phyloP scores from a whole-genome alignment of 1,284 basidiomycete species.

The Trametes versicolor region DNA sequence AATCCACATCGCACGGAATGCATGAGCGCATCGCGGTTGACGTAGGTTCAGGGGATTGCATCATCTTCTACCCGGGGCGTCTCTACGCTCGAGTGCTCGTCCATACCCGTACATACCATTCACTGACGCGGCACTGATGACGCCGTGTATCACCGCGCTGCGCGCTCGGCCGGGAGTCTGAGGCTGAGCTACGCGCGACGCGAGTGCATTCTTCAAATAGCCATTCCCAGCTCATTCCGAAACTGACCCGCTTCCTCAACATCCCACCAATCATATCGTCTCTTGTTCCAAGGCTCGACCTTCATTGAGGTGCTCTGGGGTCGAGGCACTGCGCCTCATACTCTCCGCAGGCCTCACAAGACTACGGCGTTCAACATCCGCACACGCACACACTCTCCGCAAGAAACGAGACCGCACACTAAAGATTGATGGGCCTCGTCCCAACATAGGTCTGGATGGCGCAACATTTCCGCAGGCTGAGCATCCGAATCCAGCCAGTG shows the following conservation, averaged over 20 bases:
- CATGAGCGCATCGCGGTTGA: neutral
- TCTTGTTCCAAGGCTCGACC: constrained; percentile 7
- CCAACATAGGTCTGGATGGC: constrained; percentile 21
- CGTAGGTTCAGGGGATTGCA: constrained; percentile 3
- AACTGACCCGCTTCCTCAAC: neutral
- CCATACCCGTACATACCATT: neutral
- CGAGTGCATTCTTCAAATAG: constrained; percentile 8
- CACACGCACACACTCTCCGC: constrained; percentile 1
- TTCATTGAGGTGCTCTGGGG: neutral
- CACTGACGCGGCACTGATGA: neutral
- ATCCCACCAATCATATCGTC: constrained; percentile 9
- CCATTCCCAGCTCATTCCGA: neutral
- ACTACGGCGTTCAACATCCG: neutral
- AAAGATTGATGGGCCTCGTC: constrained; percentile 12
- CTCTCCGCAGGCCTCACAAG: neutral
- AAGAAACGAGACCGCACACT: neutral
- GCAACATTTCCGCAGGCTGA: constrained; percentile 9
- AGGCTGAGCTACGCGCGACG: neutral
- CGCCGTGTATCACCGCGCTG: constrained; percentile 7
- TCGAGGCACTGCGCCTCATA: neutral
- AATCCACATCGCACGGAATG: neutral
- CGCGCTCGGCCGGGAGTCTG: constrained; percentile 1
- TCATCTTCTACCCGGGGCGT: constrained; percentile 8
- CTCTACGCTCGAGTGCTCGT: neutral
- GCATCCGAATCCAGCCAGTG: constrained; percentile 5